These are phyloP conservation scores for Aegilops longissima DNA, from an alignment of 176 grass and related monocot species.

Conservation along the genomic window DNA sequence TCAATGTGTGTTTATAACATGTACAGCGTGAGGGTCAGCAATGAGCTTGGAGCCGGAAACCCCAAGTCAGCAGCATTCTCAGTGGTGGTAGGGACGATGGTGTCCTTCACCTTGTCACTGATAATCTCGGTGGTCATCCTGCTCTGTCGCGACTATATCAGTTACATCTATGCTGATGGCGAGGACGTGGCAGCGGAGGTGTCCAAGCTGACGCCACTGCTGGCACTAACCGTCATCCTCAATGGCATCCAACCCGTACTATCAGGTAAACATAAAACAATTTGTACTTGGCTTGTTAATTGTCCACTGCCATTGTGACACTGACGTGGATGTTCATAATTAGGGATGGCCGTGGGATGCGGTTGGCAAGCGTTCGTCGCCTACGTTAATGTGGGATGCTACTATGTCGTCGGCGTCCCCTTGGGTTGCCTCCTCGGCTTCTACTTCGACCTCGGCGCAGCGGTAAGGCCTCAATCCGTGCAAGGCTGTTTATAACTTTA, in stretches of 20 bases:
- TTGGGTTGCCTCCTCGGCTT: conserved; percentile 38
- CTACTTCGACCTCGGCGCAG: conserved; percentile 43
- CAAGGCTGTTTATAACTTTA: background rate
- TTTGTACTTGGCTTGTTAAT: too few species aligned
- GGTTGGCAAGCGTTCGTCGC: conserved; percentile 55
- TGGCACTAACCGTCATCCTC: conserved; percentile 53
- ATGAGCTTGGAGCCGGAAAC: conserved; percentile 17
- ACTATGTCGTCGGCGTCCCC: conserved; percentile 41
- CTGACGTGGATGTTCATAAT: background rate
- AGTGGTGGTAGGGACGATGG: conserved; percentile 27
- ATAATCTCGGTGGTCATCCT: conserved; percentile 35
- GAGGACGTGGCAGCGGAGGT: conserved; percentile 46
- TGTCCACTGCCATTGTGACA: background rate
- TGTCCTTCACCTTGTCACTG: conserved; percentile 32
- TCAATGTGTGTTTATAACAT: background rate
- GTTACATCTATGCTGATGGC: conserved; percentile 56
- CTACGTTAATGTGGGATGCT: conserved; percentile 44
- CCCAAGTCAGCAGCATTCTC: conserved; percentile 56
- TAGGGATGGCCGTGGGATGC: conserved; percentile 44
- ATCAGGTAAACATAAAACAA: conserved; percentile 34
- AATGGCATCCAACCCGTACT: conserved; percentile 72
- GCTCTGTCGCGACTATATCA: conserved; percentile 29
- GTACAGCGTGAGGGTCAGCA: conserved; percentile 43
- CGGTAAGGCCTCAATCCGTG: background rate
- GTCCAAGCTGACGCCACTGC: conserved; percentile 40